A percentile compares a stretch with the other conserved stretches of the same genome.
Conservation (phyloP, 345 rosid species). For the Citrus medica region DNA sequence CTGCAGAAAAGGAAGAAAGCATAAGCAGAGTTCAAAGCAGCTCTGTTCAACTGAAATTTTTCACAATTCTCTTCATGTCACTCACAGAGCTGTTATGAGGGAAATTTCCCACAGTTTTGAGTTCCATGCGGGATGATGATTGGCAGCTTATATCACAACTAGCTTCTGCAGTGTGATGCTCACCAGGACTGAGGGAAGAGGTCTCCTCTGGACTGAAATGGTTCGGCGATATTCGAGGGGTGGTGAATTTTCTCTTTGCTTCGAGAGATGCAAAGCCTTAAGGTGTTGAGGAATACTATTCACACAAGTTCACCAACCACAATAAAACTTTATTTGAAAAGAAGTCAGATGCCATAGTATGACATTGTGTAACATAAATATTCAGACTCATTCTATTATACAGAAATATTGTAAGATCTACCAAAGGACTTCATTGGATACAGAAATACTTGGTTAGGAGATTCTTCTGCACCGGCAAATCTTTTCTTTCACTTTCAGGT, state of each 20-base stretch:
- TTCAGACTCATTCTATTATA: too few species aligned
- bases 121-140: slow-evolving; percentile 14
- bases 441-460: slow-evolving; percentile 87
- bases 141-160: slow-evolving; percentile 26
- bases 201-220: slow-evolving; percentile 34
- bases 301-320: not conserved
- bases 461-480: slow-evolving; percentile 93
- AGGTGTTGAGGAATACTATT: slow-evolving; percentile 41
- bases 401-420: not conserved
- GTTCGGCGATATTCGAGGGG: slow-evolving; percentile 55
- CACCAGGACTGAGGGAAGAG: slow-evolving; percentile 31
- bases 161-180: slow-evolving; percentile 24
- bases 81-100: slow-evolving; percentile 36
- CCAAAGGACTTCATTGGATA: slow-evolving; percentile 50
- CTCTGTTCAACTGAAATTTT: slow-evolving; percentile 4
- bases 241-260: slow-evolving; percentile 70
- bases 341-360: not conserved
- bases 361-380: not conserved
- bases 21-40: slow-evolving; percentile 4
- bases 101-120: slow-evolving; percentile 16
- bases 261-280: slow-evolving; percentile 85
- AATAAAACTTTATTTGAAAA: not conserved
- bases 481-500: slow-evolving; percentile 57
- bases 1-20: slow-evolving; percentile 31
- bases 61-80: slow-evolving; percentile 13